Percentiles rank a stretch among this genome's conserved stretches.
These are phyloP conservation scores for Mycena albidolilacea DNA, from an alignment of 768 basidiomycete genomes.

Conservation along the genomic window DNA sequence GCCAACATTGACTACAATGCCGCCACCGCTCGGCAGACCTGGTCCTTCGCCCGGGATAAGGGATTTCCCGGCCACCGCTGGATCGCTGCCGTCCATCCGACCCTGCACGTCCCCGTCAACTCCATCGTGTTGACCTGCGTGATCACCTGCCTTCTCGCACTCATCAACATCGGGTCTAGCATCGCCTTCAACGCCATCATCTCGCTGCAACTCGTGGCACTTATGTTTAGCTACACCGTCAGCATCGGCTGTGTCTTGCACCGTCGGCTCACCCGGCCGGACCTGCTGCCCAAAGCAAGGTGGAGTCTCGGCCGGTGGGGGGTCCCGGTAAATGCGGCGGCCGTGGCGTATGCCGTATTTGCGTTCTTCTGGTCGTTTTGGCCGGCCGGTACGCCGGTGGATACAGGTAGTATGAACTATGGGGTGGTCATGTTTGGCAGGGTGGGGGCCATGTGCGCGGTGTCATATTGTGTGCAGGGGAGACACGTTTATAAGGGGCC, in stretches of 20 bases:
- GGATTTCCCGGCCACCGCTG: constrained; percentile 32
- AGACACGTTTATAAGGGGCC: constrained; percentile 32
- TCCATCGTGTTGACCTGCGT: constrained; percentile 30
- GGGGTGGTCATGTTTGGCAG: constrained; percentile 31
- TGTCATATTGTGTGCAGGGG: constrained; percentile 31
- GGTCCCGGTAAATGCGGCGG: constrained; percentile 26
- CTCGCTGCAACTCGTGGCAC: constrained; percentile 31
- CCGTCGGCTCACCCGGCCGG: constrained; percentile 31
- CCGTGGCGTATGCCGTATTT: constrained; percentile 29
- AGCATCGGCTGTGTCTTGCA: constrained; percentile 31
- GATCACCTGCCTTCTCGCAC: constrained; percentile 33
- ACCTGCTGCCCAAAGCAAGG: constrained; percentile 30
- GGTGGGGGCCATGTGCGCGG: constrained; percentile 31
- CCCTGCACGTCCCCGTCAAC: constrained; percentile 32
- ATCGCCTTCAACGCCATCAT: constrained; percentile 33
- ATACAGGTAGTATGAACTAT: constrained; percentile 27
- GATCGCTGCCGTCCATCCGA: constrained; percentile 31
- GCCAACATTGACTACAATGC: constrained; percentile 34
- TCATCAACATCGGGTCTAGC: constrained; percentile 32
- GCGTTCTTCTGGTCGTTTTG: constrained; percentile 33
- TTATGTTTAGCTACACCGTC: constrained; percentile 33
- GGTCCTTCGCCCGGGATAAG: constrained; percentile 32
- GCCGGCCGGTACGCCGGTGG: constrained; percentile 32
- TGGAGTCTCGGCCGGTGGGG: constrained; percentile 33
- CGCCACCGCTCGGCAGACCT: constrained; percentile 30